A percentile compares a stretch with the other conserved stretches of the same genome.
These are phyloP conservation scores for Wickerhamiella vanderwaltii DNA, from an alignment of 805 yeast species.

Conservation along the genomic window DNA sequence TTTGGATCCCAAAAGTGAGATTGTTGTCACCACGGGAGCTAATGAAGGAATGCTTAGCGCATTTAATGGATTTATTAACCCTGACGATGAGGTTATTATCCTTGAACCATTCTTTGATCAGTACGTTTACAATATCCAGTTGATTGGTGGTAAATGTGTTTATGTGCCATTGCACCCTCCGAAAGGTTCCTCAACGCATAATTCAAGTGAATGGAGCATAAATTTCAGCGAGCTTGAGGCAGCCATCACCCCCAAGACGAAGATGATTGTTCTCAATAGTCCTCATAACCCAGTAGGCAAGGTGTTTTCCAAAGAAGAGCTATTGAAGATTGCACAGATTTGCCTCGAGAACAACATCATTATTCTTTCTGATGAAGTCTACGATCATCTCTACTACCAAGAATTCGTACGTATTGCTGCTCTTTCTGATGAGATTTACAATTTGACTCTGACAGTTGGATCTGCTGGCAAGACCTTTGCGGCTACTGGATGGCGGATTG, in stretches of 20 bases:
- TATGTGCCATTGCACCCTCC: constrained; percentile 86
- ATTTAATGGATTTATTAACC: constrained; percentile 69
- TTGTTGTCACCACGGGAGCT: constrained; percentile 89
- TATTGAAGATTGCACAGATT: constrained; percentile 59
- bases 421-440: constrained; percentile 63
- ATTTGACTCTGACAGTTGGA: constrained; percentile 79
- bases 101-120: constrained; percentile 97
- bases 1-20: constrained; percentile 43
- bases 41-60: constrained; percentile 87
- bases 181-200: constrained; percentile 44
- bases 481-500: constrained; percentile 99
- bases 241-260: constrained; percentile 64
- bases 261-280: constrained; percentile 75
- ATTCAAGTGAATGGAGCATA: constrained; percentile 72
- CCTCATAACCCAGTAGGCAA: constrained; percentile 98
- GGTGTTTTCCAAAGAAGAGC: constrained; percentile 65
- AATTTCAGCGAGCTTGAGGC: constrained; percentile 66
- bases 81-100: constrained; percentile 91
- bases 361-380: constrained; percentile 86
- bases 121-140: constrained; percentile 84
- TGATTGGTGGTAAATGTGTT: constrained; percentile 84
- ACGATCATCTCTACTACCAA: constrained; percentile 73
- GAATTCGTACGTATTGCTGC: constrained; percentile 77
- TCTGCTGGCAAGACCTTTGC: constrained; percentile 97
- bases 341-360: constrained; percentile 78